Percentiles rank a stretch among this genome's conserved stretches.
phyloP scores from a whole-genome alignment of 805 yeast genomes.

The Blastobotrys peoriensis region DNA sequence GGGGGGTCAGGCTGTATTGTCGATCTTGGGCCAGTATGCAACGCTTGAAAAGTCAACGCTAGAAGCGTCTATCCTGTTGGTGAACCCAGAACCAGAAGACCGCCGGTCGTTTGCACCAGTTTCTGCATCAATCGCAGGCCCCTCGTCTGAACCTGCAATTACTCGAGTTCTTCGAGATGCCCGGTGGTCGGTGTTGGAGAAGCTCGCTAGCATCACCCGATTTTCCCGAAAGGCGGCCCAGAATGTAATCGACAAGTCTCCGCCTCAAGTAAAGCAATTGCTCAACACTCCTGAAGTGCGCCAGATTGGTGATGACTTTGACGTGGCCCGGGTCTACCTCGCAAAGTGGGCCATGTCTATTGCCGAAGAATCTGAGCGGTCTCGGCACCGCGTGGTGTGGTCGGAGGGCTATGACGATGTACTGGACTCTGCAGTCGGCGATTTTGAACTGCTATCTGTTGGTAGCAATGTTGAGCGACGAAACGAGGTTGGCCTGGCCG shows the following conservation, averaged over 20 bases:
- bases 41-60: slow-evolving; percentile 62
- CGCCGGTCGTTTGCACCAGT: slow-evolving; percentile 51
- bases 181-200: slow-evolving; percentile 81
- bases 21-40: slow-evolving; percentile 47
- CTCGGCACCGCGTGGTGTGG: slow-evolving; percentile 35
- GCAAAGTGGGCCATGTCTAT: slow-evolving; percentile 97
- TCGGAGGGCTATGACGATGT: slow-evolving; percentile 28
- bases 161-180: slow-evolving; percentile 55
- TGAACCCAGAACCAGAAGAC: slow-evolving; percentile 73
- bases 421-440: slow-evolving; percentile 30
- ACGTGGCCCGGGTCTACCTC: slow-evolving; percentile 81
- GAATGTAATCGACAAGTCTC: slow-evolving; percentile 51
- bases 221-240: slow-evolving; percentile 59
- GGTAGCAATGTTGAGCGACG: slow-evolving; percentile 58
- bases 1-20: slow-evolving; percentile 84
- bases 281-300: slow-evolving; percentile 74
- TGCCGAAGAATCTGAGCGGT: slow-evolving; percentile 78
- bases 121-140: slow-evolving; percentile 30
- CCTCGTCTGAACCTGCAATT: slow-evolving; percentile 31
- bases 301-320: slow-evolving; percentile 82
- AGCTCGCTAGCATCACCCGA: slow-evolving; percentile 71
- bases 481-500: slow-evolving; percentile 58
- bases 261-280: slow-evolving; percentile 50
- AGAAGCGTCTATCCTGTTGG: slow-evolving; percentile 65
- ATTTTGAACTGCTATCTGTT: slow-evolving; percentile 38